Percentiles rank a stretch among this genome's conserved stretches.
These are phyloP conservation scores for Alnus rubra DNA, from an alignment of 306 rosid species.

Conservation along the genomic window DNA sequence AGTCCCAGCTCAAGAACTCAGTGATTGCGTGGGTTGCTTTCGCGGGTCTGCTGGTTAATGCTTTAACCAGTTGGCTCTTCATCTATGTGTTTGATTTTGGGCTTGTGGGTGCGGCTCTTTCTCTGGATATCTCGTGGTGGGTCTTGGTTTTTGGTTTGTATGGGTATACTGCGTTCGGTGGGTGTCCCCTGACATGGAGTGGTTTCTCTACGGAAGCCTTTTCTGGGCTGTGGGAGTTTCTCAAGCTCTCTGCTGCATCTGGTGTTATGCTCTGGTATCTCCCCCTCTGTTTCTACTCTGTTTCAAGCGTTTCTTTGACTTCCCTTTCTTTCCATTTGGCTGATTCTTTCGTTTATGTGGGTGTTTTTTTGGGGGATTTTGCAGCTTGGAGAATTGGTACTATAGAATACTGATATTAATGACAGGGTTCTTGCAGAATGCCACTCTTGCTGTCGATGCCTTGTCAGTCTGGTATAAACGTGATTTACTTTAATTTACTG, in stretches of 20 bases:
- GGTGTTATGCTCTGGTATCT: constrained; percentile 71
- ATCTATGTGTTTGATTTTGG: constrained; percentile 55
- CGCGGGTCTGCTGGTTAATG: constrained; percentile 41
- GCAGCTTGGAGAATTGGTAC: constrained; percentile 84
- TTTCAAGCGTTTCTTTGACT: neutral
- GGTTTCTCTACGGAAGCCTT: constrained; percentile 70
- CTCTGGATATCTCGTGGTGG: constrained; percentile 82
- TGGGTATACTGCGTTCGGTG: constrained; percentile 46
- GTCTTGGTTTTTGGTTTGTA: constrained; percentile 54
- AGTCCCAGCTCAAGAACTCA: constrained; percentile 36
- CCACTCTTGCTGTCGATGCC: constrained; percentile 75
- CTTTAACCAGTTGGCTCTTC: constrained; percentile 47
- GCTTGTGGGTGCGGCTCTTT: constrained; percentile 64
- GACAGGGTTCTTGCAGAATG: constrained; percentile 68
- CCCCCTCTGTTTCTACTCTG: no score
- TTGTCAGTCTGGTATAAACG: constrained; percentile 71
- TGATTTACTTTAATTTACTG: neutral
- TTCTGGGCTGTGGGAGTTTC: constrained; percentile 68
- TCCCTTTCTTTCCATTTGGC: neutral
- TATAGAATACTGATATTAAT: constrained; percentile 61
- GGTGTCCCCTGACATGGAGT: constrained; percentile 74
- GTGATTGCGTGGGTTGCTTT: constrained; percentile 66
- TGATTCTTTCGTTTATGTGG: neutral
- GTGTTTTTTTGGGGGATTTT: neutral
- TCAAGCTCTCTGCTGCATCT: constrained; percentile 67